Conservation (phyloP, 1,139 yeast species). For the Geotrichum europaeum region DNA sequence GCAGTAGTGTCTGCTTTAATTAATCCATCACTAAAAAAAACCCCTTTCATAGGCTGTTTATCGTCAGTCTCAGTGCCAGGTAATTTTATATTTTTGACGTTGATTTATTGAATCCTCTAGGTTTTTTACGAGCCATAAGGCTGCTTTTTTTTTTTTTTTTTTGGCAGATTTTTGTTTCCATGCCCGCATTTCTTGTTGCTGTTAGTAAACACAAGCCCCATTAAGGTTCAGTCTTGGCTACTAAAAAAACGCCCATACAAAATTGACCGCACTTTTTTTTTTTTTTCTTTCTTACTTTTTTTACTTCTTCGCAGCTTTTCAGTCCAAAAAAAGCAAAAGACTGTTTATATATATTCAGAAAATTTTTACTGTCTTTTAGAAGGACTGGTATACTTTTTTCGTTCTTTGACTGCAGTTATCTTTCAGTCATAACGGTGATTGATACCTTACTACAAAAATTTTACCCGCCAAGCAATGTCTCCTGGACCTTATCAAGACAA, state of each 20-base stretch:
- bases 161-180: neutral
- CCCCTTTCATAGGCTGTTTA: too few species aligned
- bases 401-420: neutral
- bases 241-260: neutral
- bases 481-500: conserved; percentile 7
- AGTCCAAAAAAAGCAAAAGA: too few species aligned
- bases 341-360: too few species aligned
- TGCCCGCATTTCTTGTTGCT: neutral
- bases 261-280: neutral
- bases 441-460: neutral
- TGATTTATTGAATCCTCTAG: too few species aligned
- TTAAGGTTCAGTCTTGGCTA: neutral
- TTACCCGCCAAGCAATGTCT: conserved; percentile 1
- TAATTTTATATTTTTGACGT: too few species aligned
- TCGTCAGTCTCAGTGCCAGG: too few species aligned
- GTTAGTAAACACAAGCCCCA: neutral
- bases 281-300: neutral
- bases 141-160: neutral
- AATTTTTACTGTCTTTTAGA: neutral
- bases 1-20: too few species aligned
- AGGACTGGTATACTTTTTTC: neutral
- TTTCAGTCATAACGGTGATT: neutral
- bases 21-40: too few species aligned
- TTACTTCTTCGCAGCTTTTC: neutral
- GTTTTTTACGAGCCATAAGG: too few species aligned